These are phyloP conservation scores for Sordariomycetes sp. DNA, from an alignment of 2,329 filamentous ascomycete genomes.

Conservation along the genomic window DNA sequence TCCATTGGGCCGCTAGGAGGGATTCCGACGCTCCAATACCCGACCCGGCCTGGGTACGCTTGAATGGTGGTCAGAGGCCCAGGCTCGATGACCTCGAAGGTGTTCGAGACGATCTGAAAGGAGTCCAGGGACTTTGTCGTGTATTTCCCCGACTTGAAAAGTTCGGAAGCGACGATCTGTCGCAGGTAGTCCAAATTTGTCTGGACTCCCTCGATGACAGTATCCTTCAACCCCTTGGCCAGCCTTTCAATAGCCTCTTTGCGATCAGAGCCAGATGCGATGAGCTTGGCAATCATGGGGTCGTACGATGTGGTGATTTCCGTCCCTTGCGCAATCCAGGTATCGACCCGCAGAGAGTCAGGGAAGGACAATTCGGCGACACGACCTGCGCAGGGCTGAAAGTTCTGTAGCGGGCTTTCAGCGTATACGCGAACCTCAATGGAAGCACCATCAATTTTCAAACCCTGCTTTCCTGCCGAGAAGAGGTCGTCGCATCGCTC, in stretches of 20 bases:
- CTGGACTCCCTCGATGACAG: conserved; percentile 18
- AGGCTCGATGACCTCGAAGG: conserved; percentile 25
- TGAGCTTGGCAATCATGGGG: conserved; percentile 68
- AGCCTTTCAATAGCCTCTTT: conserved; percentile 56
- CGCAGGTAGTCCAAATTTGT: conserved; percentile 24
- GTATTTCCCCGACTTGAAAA: conserved; percentile 17
- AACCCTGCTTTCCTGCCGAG: background rate
- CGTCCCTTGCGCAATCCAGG: conserved; percentile 59
- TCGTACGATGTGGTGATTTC: conserved; percentile 68
- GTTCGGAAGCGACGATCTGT: conserved; percentile 15
- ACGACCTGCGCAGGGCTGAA: conserved; percentile 48
- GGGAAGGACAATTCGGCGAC: conserved; percentile 49
- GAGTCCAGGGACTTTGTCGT: conserved; percentile 23
- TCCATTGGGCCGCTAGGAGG: conserved; percentile 33
- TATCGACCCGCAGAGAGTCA: conserved; percentile 47
- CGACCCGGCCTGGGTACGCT: conserved; percentile 27
- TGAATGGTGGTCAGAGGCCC: conserved; percentile 27
- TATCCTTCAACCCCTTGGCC: conserved; percentile 46
- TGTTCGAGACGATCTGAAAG: conserved; percentile 15
- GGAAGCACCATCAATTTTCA: conserved; percentile 15
- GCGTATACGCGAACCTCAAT: conserved; percentile 31
- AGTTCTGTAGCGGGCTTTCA: conserved; percentile 47
- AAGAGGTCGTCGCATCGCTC: no score
- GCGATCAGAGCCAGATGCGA: conserved; percentile 52
- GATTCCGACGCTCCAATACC: conserved; percentile 27